A percentile compares a stretch with the other conserved stretches of the same genome.
Conservation (phyloP, 768 basidiomycete genomes). For the Infundibulicybe gibba region DNA sequence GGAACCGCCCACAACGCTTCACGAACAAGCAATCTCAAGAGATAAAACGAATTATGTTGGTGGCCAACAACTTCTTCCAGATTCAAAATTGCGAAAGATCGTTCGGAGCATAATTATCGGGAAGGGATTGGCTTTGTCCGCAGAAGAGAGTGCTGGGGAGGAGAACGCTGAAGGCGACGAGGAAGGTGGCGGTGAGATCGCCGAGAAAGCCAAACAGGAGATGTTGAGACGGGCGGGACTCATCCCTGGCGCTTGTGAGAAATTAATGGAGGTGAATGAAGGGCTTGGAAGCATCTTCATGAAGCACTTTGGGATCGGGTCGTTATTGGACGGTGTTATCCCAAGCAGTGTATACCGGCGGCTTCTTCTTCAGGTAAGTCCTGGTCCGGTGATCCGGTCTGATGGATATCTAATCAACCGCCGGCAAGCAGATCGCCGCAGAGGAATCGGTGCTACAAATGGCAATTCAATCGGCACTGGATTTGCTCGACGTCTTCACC, state of each 20-base stretch:
- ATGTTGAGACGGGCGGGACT: not conserved
- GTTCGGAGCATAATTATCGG: slow-evolving; percentile 3
- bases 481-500: slow-evolving; percentile 7
- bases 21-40: too few species aligned
- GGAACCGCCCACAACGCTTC: too few species aligned
- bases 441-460: slow-evolving; percentile 21
- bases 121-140: not conserved
- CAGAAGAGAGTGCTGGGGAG: not conserved
- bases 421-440: slow-evolving; percentile 10
- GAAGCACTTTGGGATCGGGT: slow-evolving; percentile 4
- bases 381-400: too few species aligned
- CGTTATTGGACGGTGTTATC: not conserved
- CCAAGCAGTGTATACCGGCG: slow-evolving; percentile 4
- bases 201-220: not conserved
- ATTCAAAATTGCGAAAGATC: slow-evolving; percentile 4
- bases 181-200: not conserved
- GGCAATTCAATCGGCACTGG: too few species aligned
- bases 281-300: too few species aligned
- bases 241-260: not conserved
- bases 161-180: slow-evolving; percentile 4
- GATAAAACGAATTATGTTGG: slow-evolving; percentile 1
- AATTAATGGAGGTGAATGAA: slow-evolving; percentile 2
- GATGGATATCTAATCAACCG: too few species aligned
- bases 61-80: too few species aligned
- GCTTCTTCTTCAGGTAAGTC: too few species aligned